A percentile compares a stretch with the other conserved stretches of the same genome.
Conservation (phyloP, 1,284 basidiomycete species). For the Mycosarcoma maydis region DNA sequence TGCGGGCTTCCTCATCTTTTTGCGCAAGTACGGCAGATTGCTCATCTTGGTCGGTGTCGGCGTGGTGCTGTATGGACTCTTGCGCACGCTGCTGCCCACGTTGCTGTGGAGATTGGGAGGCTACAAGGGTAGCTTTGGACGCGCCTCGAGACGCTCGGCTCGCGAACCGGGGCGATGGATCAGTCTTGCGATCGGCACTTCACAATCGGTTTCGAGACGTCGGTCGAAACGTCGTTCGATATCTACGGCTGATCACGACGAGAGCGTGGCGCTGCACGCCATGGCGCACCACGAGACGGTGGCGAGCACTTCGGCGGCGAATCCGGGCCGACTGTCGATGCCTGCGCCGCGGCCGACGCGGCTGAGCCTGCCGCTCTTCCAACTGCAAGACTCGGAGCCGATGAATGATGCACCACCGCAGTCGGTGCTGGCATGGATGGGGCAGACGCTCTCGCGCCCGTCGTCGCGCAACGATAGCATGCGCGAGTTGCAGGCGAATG, state of each 20-base stretch:
- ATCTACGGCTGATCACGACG: slow-evolving; percentile 28
- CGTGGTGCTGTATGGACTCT: slow-evolving; percentile 43
- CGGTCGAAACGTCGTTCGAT: slow-evolving; percentile 19
- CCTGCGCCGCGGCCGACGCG: slow-evolving; percentile 37
- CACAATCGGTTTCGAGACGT: slow-evolving; percentile 7
- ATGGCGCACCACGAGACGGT: slow-evolving; percentile 12
- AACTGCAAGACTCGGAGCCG: slow-evolving; percentile 46
- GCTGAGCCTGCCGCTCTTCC: slow-evolving; percentile 46
- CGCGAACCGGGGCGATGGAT: slow-evolving; percentile 39
- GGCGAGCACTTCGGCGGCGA: slow-evolving; percentile 28
- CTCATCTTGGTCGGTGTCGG: slow-evolving; percentile 53
- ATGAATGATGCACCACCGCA: slow-evolving; percentile 24
- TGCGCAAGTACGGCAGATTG: slow-evolving; percentile 58
- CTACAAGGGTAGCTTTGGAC: slow-evolving; percentile 19
- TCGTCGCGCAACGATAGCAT: slow-evolving; percentile 36
- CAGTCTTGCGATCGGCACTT: slow-evolving; percentile 36
- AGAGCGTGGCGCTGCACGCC: slow-evolving; percentile 17
- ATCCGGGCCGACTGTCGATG: slow-evolving; percentile 26
- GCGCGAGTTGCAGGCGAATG: slow-evolving; percentile 29
- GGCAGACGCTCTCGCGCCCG: slow-evolving; percentile 35
- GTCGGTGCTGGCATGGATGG: slow-evolving; percentile 49
- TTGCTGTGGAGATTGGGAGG: slow-evolving; percentile 22
- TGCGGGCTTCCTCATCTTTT: slow-evolving; percentile 66
- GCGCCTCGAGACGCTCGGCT: slow-evolving; percentile 3
- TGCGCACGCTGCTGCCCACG: slow-evolving; percentile 37